Percentiles rank a stretch among this genome's conserved stretches.
Conservation (phyloP, 2,329 filamentous ascomycete genomes). For the Clarireedia hainanense region DNA sequence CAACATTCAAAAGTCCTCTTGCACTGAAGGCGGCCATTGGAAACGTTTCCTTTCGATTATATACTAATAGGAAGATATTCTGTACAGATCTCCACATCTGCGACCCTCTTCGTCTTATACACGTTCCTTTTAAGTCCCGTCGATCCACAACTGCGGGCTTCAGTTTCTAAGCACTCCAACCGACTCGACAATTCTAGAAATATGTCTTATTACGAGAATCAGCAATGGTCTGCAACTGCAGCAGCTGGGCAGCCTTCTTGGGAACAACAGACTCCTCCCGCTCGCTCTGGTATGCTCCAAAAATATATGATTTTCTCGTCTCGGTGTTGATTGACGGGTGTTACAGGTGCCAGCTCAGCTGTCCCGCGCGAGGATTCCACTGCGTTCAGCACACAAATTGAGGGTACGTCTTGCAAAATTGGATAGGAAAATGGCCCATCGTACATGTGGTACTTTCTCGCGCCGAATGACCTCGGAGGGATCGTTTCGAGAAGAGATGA, state of each 20-base stretch:
- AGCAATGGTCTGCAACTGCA: slow-evolving; percentile 49
- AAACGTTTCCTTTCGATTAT: not conserved
- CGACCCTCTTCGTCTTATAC: slow-evolving; percentile 26
- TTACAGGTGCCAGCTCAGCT: slow-evolving; percentile 64
- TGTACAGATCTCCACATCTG: slow-evolving; percentile 11
- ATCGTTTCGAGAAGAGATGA: not conserved
- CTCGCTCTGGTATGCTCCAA: slow-evolving; percentile 55
- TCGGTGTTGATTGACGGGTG: slow-evolving; percentile 22
- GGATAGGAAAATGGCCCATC: slow-evolving; percentile 1
- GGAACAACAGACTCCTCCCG: slow-evolving; percentile 66
- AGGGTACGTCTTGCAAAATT: slow-evolving; percentile 56
- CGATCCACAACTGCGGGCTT: slow-evolving; percentile 26
- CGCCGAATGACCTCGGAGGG: not conserved
- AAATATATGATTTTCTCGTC: slow-evolving; percentile 2
- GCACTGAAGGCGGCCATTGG: not conserved
- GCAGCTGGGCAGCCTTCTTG: slow-evolving; percentile 52
- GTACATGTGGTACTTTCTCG: not conserved
- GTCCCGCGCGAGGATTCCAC: slow-evolving; percentile 65
- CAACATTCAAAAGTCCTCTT: not conserved
- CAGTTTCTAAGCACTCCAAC: slow-evolving; percentile 27
- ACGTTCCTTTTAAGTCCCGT: slow-evolving; percentile 26
- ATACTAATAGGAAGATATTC: slow-evolving; percentile 2
- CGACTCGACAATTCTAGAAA: slow-evolving; percentile 16
- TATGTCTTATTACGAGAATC: slow-evolving; percentile 66
- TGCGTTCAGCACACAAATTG: slow-evolving; percentile 81